A percentile compares a stretch with the other conserved stretches of the same genome.
These are phyloP conservation scores for Penicillium egyptiacum DNA, from an alignment of 495 filamentous ascomycete genomes.

Conservation along the genomic window DNA sequence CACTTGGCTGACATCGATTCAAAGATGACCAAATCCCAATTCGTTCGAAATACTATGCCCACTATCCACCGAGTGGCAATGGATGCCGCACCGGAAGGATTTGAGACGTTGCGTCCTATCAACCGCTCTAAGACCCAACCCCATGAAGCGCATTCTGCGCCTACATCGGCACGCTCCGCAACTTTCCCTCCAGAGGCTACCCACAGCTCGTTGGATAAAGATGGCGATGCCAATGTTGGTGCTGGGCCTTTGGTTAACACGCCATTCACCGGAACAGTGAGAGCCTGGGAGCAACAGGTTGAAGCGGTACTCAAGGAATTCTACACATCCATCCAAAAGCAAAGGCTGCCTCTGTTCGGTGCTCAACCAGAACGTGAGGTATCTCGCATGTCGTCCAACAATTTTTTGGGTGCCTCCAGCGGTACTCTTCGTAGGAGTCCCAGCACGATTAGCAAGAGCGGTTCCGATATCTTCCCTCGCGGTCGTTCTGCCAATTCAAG, in stretches of 20 bases:
- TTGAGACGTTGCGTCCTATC: conserved; percentile 54
- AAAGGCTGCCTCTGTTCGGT: conserved; percentile 80
- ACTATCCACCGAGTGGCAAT: conserved; percentile 75
- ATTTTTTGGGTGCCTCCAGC: conserved; percentile 46
- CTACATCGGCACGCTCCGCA: conserved; percentile 25
- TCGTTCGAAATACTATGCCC: conserved; percentile 94
- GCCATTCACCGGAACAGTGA: conserved; percentile 72
- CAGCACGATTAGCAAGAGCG: conserved; percentile 88
- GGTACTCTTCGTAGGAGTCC: conserved; percentile 77
- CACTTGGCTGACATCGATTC: conserved; percentile 91
- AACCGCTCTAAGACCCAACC: conserved; percentile 31
- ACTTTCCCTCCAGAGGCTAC: conserved; percentile 25
- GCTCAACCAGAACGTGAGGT: conserved; percentile 49
- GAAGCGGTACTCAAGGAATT: conserved; percentile 90
- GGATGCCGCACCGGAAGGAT: conserved; percentile 67
- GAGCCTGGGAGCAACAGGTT: conserved; percentile 85
- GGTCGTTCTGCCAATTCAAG: conserved; percentile 68
- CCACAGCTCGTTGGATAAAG: conserved; percentile 20
- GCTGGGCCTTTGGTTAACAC: conserved; percentile 69
- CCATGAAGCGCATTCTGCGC: conserved; percentile 16
- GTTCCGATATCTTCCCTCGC: conserved; percentile 70
- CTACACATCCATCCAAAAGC: conserved; percentile 82
- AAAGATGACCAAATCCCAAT: conserved; percentile 93
- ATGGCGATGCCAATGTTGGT: conserved; percentile 31
- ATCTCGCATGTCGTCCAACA: conserved; percentile 40